These are phyloP conservation scores for Trifolium subterraneum DNA, from an alignment of 306 rosid species.

Conservation along the genomic window DNA sequence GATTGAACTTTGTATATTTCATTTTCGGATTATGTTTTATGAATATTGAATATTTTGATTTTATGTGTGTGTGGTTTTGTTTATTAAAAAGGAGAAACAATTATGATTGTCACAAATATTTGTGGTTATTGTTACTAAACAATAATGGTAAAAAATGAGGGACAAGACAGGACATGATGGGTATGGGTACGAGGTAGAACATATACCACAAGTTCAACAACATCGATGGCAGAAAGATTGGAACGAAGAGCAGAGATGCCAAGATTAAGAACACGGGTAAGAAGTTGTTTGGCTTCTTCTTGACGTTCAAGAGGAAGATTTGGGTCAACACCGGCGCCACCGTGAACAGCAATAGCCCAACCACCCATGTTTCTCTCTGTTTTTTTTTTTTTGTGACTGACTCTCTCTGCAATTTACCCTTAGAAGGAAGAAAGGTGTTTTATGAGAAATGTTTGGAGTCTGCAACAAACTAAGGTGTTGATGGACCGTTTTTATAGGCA, in stretches of 20 bases:
- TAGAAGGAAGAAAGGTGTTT: background rate
- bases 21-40: too few species aligned
- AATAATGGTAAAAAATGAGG: background rate
- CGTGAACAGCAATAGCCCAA: constrained; percentile 94
- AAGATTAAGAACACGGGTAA: constrained; percentile 81
- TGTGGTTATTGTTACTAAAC: too few species aligned
- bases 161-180: background rate
- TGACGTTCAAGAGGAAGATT: constrained; percentile 79
- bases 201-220: constrained; percentile 79
- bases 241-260: constrained; percentile 82
- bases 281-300: constrained; percentile 84
- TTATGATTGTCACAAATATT: background rate
- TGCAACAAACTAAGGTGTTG: background rate
- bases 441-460: background rate
- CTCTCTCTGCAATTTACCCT: background rate
- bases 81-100: too few species aligned
- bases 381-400: background rate
- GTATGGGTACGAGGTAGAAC: background rate
- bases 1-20: rapidly evolving
- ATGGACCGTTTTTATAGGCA: constrained; percentile 36
- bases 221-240: constrained; percentile 73
- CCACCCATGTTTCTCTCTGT: constrained; percentile 53
- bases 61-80: too few species aligned
- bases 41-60: too few species aligned
- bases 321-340: constrained; percentile 97